These are phyloP conservation scores for Papiliotrema fonsecae DNA, from an alignment of 1,284 basidiomycete species.

Conservation along the genomic window DNA sequence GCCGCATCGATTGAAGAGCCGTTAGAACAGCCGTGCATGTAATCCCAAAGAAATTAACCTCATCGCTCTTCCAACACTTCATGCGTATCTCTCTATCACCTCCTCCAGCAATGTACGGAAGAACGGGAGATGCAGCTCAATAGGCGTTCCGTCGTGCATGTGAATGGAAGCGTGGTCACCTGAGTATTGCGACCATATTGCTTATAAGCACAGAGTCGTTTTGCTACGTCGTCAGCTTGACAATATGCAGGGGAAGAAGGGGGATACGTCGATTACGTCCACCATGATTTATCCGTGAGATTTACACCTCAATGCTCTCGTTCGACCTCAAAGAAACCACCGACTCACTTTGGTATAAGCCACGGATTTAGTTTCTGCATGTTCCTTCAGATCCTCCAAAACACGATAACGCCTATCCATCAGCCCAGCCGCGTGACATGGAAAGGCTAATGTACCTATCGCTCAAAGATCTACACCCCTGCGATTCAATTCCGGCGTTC, in stretches of 20 bases:
- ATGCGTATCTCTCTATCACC: neutral
- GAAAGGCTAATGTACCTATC: too few species aligned
- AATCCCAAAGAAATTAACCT: too few species aligned
- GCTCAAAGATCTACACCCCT: too few species aligned
- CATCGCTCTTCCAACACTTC: too few species aligned
- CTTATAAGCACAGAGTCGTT: slow-evolving; percentile 12
- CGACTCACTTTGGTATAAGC: slow-evolving; percentile 18
- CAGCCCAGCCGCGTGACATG: too few species aligned
- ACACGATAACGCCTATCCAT: too few species aligned
- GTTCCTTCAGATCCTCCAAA: slow-evolving; percentile 11
- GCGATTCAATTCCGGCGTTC: too few species aligned
- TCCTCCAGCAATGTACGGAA: neutral
- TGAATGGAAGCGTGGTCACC: slow-evolving; percentile 10
- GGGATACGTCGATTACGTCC: slow-evolving; percentile 6
- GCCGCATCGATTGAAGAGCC: too few species aligned
- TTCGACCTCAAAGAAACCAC: neutral
- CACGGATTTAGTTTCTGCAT: slow-evolving; percentile 9
- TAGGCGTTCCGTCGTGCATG: slow-evolving; percentile 16
- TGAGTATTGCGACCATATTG: slow-evolving; percentile 17
- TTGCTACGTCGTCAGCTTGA: too few species aligned
- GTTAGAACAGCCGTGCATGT: too few species aligned
- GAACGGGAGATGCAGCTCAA: neutral
- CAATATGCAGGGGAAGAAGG: neutral
- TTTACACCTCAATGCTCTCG: neutral
- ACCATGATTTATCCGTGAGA: slow-evolving; percentile 16